Conservation (phyloP, 176 grass and related monocot genomes). For the Musa troglodytarum region DNA sequence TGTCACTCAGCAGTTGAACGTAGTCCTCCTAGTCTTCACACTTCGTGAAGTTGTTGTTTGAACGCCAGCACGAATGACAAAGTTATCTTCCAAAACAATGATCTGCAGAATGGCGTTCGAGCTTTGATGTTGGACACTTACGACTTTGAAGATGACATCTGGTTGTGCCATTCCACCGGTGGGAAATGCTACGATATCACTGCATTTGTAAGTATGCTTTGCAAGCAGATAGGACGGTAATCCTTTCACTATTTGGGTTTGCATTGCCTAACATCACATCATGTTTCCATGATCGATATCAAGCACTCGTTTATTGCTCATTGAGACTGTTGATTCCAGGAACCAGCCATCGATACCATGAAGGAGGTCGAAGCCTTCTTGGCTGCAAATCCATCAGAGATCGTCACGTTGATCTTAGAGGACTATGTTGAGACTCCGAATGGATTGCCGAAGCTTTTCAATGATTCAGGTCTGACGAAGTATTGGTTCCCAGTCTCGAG, state of each 20-base stretch:
- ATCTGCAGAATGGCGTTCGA: conserved; percentile 65
- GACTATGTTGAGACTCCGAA: conserved; percentile 73
- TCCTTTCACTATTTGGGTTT: not conserved
- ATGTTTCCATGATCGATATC: too few species aligned
- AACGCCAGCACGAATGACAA: not conserved
- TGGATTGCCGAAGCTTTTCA: conserved; percentile 78
- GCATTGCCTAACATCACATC: not conserved
- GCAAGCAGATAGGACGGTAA: not conserved
- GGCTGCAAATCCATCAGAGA: conserved; percentile 70
- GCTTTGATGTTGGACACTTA: conserved; percentile 90
- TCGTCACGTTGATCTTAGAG: conserved; percentile 79
- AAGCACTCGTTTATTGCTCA: too few species aligned
- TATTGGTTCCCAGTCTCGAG: conserved; percentile 89
- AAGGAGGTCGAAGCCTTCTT: conserved; percentile 80
- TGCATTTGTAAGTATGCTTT: conserved; percentile 70
- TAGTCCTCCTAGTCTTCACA: conserved; percentile 22
- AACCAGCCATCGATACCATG: conserved; percentile 71
- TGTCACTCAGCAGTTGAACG: conserved; percentile 70
- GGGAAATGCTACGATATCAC: conserved; percentile 80
- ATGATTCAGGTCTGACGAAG: conserved; percentile 51
- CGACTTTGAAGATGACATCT: conserved; percentile 74
- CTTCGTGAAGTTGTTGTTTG: not conserved
- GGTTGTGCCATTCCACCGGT: conserved; percentile 79
- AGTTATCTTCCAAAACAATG: not conserved
- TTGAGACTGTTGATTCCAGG: conserved; percentile 30